Percentiles rank a stretch among this genome's conserved stretches.
Evolutionary conservation across 169 alveolate genomes (phyloP).

Genomic region (Cystoisospora suis): DNA sequence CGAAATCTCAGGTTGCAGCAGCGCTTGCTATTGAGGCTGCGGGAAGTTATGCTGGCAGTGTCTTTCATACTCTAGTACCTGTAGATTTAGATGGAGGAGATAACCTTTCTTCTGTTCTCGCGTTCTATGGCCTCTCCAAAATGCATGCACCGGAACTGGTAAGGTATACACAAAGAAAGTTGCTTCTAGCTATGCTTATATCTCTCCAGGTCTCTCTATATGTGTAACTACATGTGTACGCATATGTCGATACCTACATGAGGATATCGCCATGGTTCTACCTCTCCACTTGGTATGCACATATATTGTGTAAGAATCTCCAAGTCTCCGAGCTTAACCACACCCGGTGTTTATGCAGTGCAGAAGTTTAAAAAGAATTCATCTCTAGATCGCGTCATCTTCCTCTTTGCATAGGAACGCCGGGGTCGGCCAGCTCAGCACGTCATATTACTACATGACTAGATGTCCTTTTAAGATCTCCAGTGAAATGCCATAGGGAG

Average conservation of each 20-base stretch:
- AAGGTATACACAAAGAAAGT: background rate
- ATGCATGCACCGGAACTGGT: background rate
- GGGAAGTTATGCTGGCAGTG: conserved; percentile 57
- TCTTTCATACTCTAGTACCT: conserved; percentile 50
- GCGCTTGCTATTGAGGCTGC: conserved; percentile 38
- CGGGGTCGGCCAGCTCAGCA: no score
- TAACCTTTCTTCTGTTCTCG: background rate
- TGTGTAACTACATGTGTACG: background rate
- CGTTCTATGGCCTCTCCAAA: conserved; percentile 50
- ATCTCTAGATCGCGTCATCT: no score
- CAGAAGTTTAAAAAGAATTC: no score
- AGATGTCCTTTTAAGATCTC: no score
- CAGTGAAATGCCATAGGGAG: no score
- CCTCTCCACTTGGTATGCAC: no score
- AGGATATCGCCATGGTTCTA: background rate
- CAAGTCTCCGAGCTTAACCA: no score
- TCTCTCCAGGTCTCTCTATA: background rate
- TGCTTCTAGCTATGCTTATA: background rate
- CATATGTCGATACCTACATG: background rate
- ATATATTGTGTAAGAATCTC: no score
- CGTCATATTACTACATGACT: no score
- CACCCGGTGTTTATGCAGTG: no score
- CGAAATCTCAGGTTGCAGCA: no score
- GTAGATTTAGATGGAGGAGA: conserved; percentile 47
- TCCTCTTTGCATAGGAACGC: no score